Evolutionary conservation across 2,329 filamentous ascomycete species (phyloP).

Genomic region (Furcasterigmium sp.): DNA sequence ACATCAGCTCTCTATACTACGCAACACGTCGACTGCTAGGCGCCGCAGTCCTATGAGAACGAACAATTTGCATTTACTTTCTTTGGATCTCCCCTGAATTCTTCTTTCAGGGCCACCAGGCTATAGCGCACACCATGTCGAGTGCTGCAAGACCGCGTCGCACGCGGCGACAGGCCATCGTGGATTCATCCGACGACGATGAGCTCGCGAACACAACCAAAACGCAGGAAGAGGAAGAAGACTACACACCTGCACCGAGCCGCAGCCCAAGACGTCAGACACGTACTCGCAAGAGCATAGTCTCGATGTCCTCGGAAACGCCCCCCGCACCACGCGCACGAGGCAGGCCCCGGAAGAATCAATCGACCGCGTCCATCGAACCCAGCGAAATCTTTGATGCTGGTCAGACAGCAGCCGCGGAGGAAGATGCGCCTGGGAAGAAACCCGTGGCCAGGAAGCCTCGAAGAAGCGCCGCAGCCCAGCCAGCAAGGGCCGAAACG

Average conservation of each 20-base stretch:
- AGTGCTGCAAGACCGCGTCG: constrained; percentile 27
- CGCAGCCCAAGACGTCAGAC: constrained; percentile 50
- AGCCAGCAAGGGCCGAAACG: constrained; percentile 31
- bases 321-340: constrained; percentile 22
- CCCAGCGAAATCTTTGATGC: constrained; percentile 30
- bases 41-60: too few relatives aligned
- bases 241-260: constrained; percentile 71
- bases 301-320: constrained; percentile 38
- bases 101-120: too few relatives aligned
- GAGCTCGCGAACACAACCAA: constrained; percentile 46
- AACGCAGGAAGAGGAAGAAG: constrained; percentile 61
- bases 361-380: constrained; percentile 27
- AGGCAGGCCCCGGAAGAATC: constrained; percentile 36
- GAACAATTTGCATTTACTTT: background rate
- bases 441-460: constrained; percentile 49
- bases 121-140: constrained; percentile 7
- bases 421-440: constrained; percentile 25
- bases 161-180: constrained; percentile 66
- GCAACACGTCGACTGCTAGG: too few relatives aligned
- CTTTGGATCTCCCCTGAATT: background rate
- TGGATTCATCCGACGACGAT: constrained; percentile 74
- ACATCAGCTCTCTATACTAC: too few relatives aligned
- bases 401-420: constrained; percentile 22
- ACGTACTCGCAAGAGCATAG: constrained; percentile 32
- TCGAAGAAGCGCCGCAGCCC: constrained; percentile 54